These are phyloP conservation scores for Monosporascus sp. DNA, from an alignment of 2,329 filamentous ascomycete species.

Conservation along the genomic window DNA sequence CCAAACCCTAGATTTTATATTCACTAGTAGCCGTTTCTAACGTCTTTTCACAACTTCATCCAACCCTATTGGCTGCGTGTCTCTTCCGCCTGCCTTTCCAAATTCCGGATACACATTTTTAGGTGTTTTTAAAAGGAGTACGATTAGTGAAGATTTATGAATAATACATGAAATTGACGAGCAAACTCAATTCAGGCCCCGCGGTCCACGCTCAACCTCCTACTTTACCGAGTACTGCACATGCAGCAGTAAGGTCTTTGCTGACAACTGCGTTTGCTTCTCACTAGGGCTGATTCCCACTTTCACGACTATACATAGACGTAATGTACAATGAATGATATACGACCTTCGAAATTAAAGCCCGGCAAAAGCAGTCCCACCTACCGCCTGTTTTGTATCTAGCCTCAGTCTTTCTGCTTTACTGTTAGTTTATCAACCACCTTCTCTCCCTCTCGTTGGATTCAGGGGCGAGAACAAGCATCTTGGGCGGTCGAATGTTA, in stretches of 20 bases:
- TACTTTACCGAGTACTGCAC: too few relatives aligned
- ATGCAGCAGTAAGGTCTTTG: too few relatives aligned
- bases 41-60: neutral
- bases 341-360: conserved; percentile 10
- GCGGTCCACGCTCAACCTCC: neutral
- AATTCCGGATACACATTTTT: neutral
- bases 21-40: neutral
- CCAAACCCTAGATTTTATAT: neutral
- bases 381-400: conserved; percentile 1
- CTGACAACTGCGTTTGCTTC: neutral
- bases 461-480: conserved; percentile 2
- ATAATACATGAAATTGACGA: neutral
- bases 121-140: neutral
- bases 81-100: neutral
- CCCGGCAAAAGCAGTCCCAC: conserved; percentile 3
- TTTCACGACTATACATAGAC: neutral
- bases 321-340: conserved; percentile 15
- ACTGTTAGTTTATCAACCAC: neutral
- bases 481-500: conserved; percentile 1
- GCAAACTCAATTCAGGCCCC: neutral
- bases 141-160: neutral
- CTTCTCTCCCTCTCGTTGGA: neutral
- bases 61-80: neutral
- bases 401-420: neutral
- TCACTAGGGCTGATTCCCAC: neutral